Conservation (phyloP, 208 protist species). For the Wallacemonas rigidus region DNA sequence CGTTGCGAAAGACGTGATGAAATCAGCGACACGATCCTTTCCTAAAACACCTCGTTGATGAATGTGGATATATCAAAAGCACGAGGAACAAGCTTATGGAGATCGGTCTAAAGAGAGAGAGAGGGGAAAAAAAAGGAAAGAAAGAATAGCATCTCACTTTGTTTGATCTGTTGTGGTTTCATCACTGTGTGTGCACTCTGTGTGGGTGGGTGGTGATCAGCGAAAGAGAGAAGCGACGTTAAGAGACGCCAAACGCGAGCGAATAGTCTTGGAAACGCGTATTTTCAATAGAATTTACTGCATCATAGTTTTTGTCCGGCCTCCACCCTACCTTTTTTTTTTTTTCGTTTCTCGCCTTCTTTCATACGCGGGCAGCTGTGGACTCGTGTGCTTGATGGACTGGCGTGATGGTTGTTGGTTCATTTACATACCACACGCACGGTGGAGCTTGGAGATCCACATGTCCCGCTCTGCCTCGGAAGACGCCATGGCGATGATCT, state of each 20-base stretch:
- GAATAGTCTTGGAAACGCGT: no score
- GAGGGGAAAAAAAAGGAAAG: constrained; percentile 9
- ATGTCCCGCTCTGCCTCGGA: constrained; percentile 74
- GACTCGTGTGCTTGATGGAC: no score
- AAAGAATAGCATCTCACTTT: constrained; percentile 1
- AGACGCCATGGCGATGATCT: constrained; percentile 81
- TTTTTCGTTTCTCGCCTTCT: not conserved
- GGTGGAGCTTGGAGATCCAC: constrained; percentile 86
- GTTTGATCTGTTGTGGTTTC: not conserved
- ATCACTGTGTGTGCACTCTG: not conserved
- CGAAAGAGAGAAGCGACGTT: no score
- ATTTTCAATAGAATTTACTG: no score
- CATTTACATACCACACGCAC: constrained; percentile 79
- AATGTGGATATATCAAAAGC: not conserved
- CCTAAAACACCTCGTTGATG: not conserved
- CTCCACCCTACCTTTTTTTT: not conserved
- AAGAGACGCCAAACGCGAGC: no score
- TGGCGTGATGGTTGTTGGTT: not conserved
- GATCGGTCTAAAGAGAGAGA: constrained; percentile 8
- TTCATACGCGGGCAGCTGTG: no score
- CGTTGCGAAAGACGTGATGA: no score
- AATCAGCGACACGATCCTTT: no score
- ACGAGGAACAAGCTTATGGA: not conserved
- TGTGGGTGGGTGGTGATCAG: no score
- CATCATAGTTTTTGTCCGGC: no score